Evolutionary conservation across 345 rosid species (phyloP).

Genomic region (Pistacia integerrima): DNA sequence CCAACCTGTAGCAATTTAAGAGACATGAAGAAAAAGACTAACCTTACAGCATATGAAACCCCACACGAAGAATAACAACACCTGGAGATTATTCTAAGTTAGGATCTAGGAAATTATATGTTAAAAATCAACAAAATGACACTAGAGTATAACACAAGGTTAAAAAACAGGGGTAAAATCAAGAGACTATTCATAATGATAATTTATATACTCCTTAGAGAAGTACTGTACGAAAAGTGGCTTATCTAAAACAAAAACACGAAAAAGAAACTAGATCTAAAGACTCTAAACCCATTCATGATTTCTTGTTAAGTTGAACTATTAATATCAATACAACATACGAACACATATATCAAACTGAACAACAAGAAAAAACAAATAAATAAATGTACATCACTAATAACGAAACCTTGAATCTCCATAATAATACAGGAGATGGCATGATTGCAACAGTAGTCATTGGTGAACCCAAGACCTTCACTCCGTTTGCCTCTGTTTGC

Average conservation of each 20-base stretch:
- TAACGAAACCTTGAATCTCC: conserved; percentile 78
- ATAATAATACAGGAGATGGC: conserved; percentile 70
- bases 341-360: conserved; percentile 7
- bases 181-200: neutral
- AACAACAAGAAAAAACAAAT: neutral
- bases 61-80: conserved; percentile 68
- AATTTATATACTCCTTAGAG: neutral
- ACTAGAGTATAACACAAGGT: neutral
- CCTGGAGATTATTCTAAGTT: conserved; percentile 51
- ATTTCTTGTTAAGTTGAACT: conserved; percentile 11
- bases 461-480: conserved; percentile 47
- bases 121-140: neutral
- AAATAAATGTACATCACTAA: neutral
- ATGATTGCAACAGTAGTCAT: conserved; percentile 51
- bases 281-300: neutral
- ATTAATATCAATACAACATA: conserved; percentile 4
- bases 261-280: neutral
- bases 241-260: neutral
- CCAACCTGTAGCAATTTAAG: neutral
- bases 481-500: conserved; percentile 47
- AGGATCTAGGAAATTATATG: conserved; percentile 18
- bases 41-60: conserved; percentile 94
- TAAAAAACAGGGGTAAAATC: neutral
- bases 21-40: conserved; percentile 17
- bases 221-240: neutral